Conservation (phyloP, 805 yeast species). For the Candida cerambycidarum region DNA sequence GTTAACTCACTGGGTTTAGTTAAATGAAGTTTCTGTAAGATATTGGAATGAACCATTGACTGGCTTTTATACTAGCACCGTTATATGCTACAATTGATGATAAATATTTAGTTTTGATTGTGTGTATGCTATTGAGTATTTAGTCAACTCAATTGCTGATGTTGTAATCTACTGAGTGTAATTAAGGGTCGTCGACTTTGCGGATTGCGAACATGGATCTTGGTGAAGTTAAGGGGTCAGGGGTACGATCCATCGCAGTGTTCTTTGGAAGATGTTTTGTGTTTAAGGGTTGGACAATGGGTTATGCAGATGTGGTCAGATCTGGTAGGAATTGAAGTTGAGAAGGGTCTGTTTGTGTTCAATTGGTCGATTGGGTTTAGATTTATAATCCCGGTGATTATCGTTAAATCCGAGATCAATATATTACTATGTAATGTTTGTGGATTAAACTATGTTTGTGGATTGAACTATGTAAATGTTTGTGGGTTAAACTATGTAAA, state of each 20-base stretch:
- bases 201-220: slow-evolving; percentile 4
- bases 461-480: too few species aligned
- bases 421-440: too few species aligned
- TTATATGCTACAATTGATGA: neutral
- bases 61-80: slow-evolving; percentile 1
- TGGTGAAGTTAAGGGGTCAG: neutral
- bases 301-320: too few species aligned
- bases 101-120: neutral
- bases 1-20: slow-evolving; percentile 23
- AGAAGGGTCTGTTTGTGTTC: too few species aligned
- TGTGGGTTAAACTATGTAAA: too few species aligned
- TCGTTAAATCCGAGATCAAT: too few species aligned
- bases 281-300: too few species aligned
- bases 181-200: slow-evolving; percentile 8
- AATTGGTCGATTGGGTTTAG: too few species aligned
- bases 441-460: too few species aligned
- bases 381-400: too few species aligned
- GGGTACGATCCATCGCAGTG: neutral
- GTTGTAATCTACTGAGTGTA: neutral
- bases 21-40: slow-evolving; percentile 37
- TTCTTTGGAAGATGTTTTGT: neutral
- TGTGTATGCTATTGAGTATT: neutral
- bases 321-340: too few species aligned
- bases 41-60: slow-evolving; percentile 11
- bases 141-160: slow-evolving; percentile 1